phyloP scores from a whole-genome alignment of 2,329 filamentous ascomycete species.

The Fusarium anthophilum region DNA sequence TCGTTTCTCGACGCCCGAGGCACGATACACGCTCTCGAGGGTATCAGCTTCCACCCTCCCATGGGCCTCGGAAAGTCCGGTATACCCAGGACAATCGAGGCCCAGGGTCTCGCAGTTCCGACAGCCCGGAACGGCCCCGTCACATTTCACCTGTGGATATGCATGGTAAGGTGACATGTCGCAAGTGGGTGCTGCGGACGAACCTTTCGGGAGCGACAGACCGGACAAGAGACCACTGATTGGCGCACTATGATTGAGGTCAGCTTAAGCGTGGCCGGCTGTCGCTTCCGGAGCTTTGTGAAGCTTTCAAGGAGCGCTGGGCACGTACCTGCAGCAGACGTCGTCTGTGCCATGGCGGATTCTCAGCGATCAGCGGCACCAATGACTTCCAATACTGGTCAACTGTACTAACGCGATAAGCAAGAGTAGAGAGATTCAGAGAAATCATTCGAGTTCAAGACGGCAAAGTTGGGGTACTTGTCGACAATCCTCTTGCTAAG shows the following conservation, averaged over 20 bases:
- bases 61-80: neutral
- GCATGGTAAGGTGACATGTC: neutral
- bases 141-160: neutral
- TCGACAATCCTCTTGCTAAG: neutral
- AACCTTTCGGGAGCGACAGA: neutral
- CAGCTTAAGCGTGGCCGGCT: neutral
- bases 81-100: neutral
- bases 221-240: neutral
- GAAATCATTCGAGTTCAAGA: neutral
- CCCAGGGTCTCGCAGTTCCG: neutral
- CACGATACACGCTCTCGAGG: neutral
- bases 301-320: neutral
- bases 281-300: neutral
- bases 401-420: rapidly evolving
- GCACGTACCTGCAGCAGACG: neutral
- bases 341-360: neutral
- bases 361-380: neutral
- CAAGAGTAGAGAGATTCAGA: rapidly evolving
- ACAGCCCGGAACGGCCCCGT: neutral
- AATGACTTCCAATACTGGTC: neutral
- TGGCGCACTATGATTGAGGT: neutral
- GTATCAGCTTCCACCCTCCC: neutral
- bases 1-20: neutral
- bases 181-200: neutral
- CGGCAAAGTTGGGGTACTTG: neutral